Evolutionary conservation across 2,329 filamentous ascomycete genomes (phyloP), one percentile per base, ranked within the genome.

Genomic region (Boeremia lycopersici): DNA sequence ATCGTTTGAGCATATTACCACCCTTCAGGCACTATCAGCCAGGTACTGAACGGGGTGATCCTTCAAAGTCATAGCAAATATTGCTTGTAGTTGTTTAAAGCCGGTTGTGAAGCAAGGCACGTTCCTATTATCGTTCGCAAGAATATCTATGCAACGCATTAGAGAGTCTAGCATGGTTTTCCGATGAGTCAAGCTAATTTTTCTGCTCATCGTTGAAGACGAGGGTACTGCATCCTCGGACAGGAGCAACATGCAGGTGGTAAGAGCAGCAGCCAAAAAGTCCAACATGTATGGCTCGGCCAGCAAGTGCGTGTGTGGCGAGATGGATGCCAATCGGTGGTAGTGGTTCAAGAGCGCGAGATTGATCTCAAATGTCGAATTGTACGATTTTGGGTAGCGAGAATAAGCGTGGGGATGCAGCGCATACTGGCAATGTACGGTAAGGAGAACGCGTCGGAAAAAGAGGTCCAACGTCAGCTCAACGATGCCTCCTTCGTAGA

Each of bases 291-390:
- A 67, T n/a, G 56, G 60, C 7, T 61, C 54, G 25, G 49, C 47
- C 13, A 68, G 38, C 5, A 65, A 38, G 15, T 55, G 42, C 2
- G 58, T 41, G 19, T 67, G 56, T 5, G 48, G 45, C 30, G 56
- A 51, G 9, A 53, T 40, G 19, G 70, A 63, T 30, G 55, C 64
- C 4, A 72, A 48, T 19, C 63, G 57, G 13, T 67, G 60, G 19
- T 72, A 63, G 42, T 68, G 64, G 2, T 66, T 62, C 17, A 72
- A 63, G 10, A 72, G 51, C 29, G 70, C 69, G 0, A 74, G 59
- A 15, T 65, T 64, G 33, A 61, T 68, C 47, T 71, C 70, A 7
- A 74, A 56, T 17, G 66, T 69, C 17, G 70, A 68, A 63, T 70
- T 72, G 48, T 74, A 73, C 1, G 69, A 71, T 6, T 60, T 57